Evolutionary conservation across 495 filamentous ascomycete species (phyloP).

Genomic region (Penicillium pancosmium): DNA sequence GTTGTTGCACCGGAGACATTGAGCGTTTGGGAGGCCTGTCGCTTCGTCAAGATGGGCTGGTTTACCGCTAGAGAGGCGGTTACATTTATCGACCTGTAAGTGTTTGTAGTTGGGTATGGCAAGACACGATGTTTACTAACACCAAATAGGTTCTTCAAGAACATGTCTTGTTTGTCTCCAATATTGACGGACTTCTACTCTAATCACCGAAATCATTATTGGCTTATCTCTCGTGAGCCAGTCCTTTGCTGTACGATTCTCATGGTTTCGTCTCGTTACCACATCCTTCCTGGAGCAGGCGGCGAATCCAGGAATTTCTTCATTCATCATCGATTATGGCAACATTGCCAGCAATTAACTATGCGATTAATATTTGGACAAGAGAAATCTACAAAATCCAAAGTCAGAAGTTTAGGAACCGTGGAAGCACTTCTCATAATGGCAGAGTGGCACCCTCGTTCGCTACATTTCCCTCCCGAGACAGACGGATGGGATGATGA

Average conservation of each 20-base stretch:
- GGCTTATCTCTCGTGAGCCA: constrained; percentile 50
- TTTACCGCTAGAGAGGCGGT: constrained; percentile 55
- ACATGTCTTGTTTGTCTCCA: constrained; percentile 55
- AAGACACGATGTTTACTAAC: not conserved
- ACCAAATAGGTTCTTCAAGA: constrained; percentile 56
- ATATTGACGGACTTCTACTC: constrained; percentile 56
- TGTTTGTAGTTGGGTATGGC: constrained; percentile 3
- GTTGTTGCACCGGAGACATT: constrained; percentile 37
- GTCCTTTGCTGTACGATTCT: constrained; percentile 54
- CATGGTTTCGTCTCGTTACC: constrained; percentile 57
- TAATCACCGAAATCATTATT: constrained; percentile 46
- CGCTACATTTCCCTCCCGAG: constrained; percentile 56
- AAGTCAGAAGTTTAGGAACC: constrained; percentile 50
- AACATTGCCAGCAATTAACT: constrained; percentile 54
- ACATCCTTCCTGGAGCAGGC: constrained; percentile 53
- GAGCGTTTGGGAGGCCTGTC: constrained; percentile 51
- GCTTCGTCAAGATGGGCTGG: constrained; percentile 57
- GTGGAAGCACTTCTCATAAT: constrained; percentile 56
- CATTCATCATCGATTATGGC: constrained; percentile 57
- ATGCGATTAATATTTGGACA: constrained; percentile 55
- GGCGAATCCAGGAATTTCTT: constrained; percentile 57
- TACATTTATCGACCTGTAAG: constrained; percentile 56
- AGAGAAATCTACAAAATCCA: constrained; percentile 49
- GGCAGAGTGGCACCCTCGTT: constrained; percentile 59
- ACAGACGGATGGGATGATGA: constrained; percentile 54